Evolutionary conservation across 2,329 filamentous ascomycete genomes (phyloP).

Genomic region (Sclerotinia borealis): DNA sequence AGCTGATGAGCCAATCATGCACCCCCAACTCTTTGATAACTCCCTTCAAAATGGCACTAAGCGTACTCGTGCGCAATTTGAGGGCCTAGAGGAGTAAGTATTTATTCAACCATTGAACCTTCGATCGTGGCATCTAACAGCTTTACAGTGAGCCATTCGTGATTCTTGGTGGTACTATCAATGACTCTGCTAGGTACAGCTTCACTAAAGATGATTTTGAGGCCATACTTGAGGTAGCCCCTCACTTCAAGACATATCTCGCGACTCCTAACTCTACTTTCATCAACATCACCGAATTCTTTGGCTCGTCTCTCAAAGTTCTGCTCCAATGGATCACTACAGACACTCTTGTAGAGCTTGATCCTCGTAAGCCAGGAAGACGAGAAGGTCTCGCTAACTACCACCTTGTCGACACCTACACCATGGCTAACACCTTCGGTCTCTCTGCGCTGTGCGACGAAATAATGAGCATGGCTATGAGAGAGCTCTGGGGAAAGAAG

Average conservation of each 20-base stretch:
- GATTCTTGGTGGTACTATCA: background rate
- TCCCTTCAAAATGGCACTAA: background rate
- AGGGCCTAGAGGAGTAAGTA: background rate
- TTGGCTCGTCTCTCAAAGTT: background rate
- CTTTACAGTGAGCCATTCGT: background rate
- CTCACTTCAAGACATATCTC: background rate
- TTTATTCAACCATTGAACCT: fast-evolving
- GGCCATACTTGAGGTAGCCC: background rate
- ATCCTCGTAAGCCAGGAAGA: background rate
- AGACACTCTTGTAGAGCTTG: background rate
- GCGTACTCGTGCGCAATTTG: background rate
- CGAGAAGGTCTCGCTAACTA: background rate
- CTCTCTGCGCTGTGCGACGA: background rate
- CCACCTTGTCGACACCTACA: background rate
- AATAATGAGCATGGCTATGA: background rate
- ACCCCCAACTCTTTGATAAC: too few relatives aligned
- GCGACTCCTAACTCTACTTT: background rate
- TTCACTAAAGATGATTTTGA: background rate
- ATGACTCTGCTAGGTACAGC: background rate
- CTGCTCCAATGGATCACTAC: background rate
- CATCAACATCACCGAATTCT: background rate
- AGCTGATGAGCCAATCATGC: background rate
- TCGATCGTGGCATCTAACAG: background rate
- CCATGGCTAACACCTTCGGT: background rate
- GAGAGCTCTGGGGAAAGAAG: background rate